phyloP scores from a whole-genome alignment of 176 grass and related monocot genomes.

The Oryza glumipatula region DNA sequence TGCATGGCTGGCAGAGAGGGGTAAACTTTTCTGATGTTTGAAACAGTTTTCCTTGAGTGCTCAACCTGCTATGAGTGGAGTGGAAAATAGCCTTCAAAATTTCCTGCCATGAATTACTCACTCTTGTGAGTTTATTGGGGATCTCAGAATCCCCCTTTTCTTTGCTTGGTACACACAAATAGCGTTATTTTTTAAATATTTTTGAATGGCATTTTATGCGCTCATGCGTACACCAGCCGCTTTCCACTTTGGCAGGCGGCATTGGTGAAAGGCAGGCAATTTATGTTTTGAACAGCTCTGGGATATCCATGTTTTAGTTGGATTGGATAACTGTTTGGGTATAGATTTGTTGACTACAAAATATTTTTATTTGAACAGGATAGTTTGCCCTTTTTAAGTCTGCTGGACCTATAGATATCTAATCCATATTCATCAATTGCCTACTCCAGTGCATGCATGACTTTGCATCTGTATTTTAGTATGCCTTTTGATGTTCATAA shows the following conservation, averaged over 20 bases:
- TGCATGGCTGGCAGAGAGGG: constrained; percentile 99
- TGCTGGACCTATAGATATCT: background rate
- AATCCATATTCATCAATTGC: background rate
- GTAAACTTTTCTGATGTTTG: constrained; percentile 47
- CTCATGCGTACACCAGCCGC: background rate
- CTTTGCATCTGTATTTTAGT: background rate
- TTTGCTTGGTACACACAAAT: background rate
- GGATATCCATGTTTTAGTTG: background rate
- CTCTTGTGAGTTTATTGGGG: background rate
- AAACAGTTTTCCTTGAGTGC: background rate
- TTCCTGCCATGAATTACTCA: background rate
- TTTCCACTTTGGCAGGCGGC: background rate
- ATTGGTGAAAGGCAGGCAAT: background rate
- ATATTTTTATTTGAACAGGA: background rate
- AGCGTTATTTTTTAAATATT: background rate
- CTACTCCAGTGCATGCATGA: background rate
- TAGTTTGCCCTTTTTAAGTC: background rate
- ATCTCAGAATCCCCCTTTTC: background rate
- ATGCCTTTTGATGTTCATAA: background rate
- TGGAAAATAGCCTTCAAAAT: constrained; percentile 10
- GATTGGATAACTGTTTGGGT: background rate
- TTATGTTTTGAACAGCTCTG: constrained; percentile 11
- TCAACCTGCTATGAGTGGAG: background rate
- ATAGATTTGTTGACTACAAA: constrained; percentile 9
- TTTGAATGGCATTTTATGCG: background rate